phyloP scores from a whole-genome alignment of 129 eudicot species.

The Apium graveolens region DNA sequence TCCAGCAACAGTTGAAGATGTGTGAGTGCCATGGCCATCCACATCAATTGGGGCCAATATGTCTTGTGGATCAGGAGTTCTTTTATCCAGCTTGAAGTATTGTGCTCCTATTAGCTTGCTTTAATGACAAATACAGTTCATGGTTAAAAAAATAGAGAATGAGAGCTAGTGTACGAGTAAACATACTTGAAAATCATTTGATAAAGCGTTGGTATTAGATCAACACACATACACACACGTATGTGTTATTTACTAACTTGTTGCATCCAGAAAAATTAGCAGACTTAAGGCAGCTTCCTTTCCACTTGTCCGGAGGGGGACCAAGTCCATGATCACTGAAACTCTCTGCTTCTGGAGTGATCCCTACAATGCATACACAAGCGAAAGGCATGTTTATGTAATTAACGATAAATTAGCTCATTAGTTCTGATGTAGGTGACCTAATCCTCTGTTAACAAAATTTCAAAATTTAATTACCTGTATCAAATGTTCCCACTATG shows the following conservation, averaged over 20 bases:
- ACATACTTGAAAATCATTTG: not conserved
- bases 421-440: not conserved
- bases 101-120: slow-evolving; percentile 92
- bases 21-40: slow-evolving; percentile 95
- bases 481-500: slow-evolving; percentile 64
- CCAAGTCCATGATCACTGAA: slow-evolving; percentile 74
- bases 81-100: slow-evolving; percentile 72
- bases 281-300: slow-evolving; percentile 57
- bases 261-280: slow-evolving; percentile 95
- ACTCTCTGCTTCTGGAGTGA: slow-evolving; percentile 79
- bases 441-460: not conserved
- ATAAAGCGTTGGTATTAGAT: not conserved
- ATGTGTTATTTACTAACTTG: slow-evolving; percentile 34
- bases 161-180: not conserved
- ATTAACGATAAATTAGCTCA: not conserved
- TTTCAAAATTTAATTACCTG: slow-evolving; percentile 36
- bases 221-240: not conserved
- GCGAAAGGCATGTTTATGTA: not conserved
- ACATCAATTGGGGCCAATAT: slow-evolving; percentile 69
- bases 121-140: slow-evolving; percentile 9
- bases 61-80: slow-evolving; percentile 48
- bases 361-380: slow-evolving; percentile 32
- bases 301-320: slow-evolving; percentile 91
- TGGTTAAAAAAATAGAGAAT: not conserved
- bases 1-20: slow-evolving; percentile 88